Base-by-base conservation (phyloP, 768 basidiomycete genomes). In the Amanita rubescens region DNA sequence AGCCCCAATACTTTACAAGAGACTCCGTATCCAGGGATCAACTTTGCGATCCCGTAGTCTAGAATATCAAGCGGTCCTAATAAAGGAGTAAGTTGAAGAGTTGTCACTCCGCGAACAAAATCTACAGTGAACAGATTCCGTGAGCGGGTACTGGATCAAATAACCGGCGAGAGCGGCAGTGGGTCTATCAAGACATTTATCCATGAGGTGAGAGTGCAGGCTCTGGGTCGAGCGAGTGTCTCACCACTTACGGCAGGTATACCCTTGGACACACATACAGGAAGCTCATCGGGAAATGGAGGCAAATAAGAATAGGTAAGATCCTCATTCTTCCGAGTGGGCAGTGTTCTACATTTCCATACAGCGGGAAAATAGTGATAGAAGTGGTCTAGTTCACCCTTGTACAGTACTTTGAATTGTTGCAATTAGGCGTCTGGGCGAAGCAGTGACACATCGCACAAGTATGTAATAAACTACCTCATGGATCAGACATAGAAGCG, bases 231-330 rank as follows among this genome's bases (percentile, higher is more conserved):
- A 30, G 27, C 49, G 11, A 38, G 19, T 3, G 34, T 50, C 6
- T 10, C 32, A 9, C 41, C 37, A 49, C 27, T 48, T 45, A 32
- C 44, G 47, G 32, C 55, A 91, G 88, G 82, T 90, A 15, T 94
- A 85, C 69, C 75, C 81, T 1, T 92, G 88, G 90, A 75, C 77
- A 11, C 75, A 89, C 48, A 89, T 95, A 48, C 80, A 81, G 60
- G 78, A 79, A 27, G 93, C 92, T 2, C 90, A 92, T 57, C 74
- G 76, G 56, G 90, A 90, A 68, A 93, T 97, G 86, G 82, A 87
- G 64, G 81, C 72, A 54, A 86, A 92, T 62, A 68, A 67, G 35
- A 79, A 74, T 56, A 74, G 69, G 77, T 72, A 39, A 54, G 49
- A 68, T 63, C 35, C 51, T 41, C 41, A 32, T 20, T 39, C 45